phyloP scores from a whole-genome alignment of 176 grass and related monocot species.

The Olyra latifolia region DNA sequence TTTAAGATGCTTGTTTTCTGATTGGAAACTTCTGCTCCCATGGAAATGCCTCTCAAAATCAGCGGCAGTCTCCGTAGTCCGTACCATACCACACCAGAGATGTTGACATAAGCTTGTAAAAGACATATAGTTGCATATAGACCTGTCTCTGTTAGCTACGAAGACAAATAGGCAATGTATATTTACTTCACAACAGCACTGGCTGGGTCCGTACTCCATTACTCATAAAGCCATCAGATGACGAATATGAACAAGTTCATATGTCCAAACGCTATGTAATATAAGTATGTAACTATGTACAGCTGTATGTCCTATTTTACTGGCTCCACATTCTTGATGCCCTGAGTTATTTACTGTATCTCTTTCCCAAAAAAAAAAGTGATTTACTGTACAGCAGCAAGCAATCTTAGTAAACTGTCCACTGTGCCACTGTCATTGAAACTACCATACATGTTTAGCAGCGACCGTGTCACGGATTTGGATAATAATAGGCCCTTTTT shows the following conservation, averaged over 20 bases:
- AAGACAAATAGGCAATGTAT: not conserved
- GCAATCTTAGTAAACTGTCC: slow-evolving; percentile 36
- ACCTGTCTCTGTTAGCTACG: not conserved
- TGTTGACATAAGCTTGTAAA: not conserved
- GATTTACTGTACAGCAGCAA: slow-evolving; percentile 35
- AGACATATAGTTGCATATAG: not conserved
- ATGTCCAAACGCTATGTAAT: not conserved
- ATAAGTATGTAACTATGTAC: slow-evolving; percentile 9
- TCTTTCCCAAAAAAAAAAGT: no score
- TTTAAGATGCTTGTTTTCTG: not conserved
- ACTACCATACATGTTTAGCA: slow-evolving; percentile 45
- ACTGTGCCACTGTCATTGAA: slow-evolving; percentile 15
- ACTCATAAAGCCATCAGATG: not conserved
- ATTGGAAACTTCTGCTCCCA: slow-evolving; percentile 31
- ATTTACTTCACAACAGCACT: not conserved
- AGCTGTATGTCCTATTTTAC: not conserved
- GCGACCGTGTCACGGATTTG: slow-evolving; percentile 28
- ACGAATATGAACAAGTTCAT: slow-evolving; percentile 5
- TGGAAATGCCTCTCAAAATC: slow-evolving; percentile 11
- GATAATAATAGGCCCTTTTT: slow-evolving; percentile 43
- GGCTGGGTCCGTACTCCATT: not conserved
- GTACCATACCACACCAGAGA: not conserved
- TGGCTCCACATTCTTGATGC: not conserved
- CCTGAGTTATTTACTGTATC: not conserved
- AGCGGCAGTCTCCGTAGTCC: not conserved